Evolutionary conservation across 306 rosid species (phyloP).

Genomic region (Geum urbanum): DNA sequence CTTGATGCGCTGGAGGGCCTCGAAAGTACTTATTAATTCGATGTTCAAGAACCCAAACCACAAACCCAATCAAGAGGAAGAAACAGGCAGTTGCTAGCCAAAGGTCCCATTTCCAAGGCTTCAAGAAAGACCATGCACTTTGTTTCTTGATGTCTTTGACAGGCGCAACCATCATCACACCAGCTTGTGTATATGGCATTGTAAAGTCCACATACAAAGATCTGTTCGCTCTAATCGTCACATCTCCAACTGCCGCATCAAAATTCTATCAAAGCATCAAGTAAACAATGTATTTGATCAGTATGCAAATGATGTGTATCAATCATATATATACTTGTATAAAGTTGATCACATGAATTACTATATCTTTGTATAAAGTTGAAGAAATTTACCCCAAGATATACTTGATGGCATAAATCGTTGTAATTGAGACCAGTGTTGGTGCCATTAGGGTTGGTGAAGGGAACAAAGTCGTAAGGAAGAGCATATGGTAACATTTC

Average conservation of each 20-base stretch:
- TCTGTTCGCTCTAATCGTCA: constrained; percentile 28
- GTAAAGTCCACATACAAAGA: constrained; percentile 37
- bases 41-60: constrained; percentile 46
- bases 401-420: constrained; percentile 28
- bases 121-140: constrained; percentile 40
- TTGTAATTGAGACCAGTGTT: constrained; percentile 20
- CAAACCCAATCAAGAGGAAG: constrained; percentile 35
- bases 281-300: not conserved
- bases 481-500: constrained; percentile 25
- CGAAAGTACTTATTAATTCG: constrained; percentile 33
- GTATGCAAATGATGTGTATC: too few species aligned
- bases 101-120: constrained; percentile 36
- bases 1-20: constrained; percentile 26
- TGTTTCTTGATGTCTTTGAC: constrained; percentile 1
- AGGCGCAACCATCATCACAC: constrained; percentile 34
- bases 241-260: constrained; percentile 43
- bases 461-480: constrained; percentile 29
- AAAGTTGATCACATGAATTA: too few species aligned
- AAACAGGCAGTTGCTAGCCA: constrained; percentile 29
- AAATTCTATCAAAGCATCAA: constrained; percentile 9
- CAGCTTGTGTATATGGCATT: constrained; percentile 37
- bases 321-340: too few species aligned
- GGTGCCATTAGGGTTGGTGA: constrained; percentile 8
- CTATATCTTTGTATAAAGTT: too few species aligned
- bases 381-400: constrained; percentile 22